Conservation (phyloP, 164 flowering plant genomes). For the Berberis vulgaris region DNA sequence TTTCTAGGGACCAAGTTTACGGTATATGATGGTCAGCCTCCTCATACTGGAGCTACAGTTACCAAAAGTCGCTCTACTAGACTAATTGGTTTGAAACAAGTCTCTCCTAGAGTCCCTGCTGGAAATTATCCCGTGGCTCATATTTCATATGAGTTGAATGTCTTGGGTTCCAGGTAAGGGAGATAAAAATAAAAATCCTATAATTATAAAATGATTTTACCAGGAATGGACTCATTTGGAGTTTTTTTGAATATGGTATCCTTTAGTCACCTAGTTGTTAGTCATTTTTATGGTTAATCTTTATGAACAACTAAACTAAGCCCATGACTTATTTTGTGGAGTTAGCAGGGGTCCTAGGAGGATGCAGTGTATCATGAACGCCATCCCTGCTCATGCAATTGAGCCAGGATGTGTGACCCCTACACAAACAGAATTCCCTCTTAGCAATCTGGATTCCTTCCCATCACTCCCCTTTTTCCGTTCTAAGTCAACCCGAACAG, state of each 20-base stretch:
- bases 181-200: neutral
- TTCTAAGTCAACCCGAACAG: constrained; percentile 38
- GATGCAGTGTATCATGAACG: constrained; percentile 60
- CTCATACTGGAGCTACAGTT: constrained; percentile 56
- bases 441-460: constrained; percentile 29
- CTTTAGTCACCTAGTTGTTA: neutral
- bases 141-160: constrained; percentile 65
- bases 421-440: constrained; percentile 51
- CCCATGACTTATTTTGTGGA: neutral
- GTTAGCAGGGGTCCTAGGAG: constrained; percentile 69
- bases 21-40: constrained; percentile 60
- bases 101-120: constrained; percentile 57
- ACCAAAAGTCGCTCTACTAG: constrained; percentile 54
- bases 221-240: neutral
- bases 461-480: constrained; percentile 45
- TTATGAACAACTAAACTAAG: neutral
- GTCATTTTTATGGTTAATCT: neutral
- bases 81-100: constrained; percentile 50
- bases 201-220: no score
- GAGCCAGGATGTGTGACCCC: constrained; percentile 62
- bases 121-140: constrained; percentile 67
- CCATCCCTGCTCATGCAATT: constrained; percentile 49
- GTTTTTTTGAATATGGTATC: neutral
- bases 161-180: constrained; percentile 62
- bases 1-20: constrained; percentile 73